Base-by-base conservation (phyloP, 345 rosid genomes). In the Eutrema japonicum region DNA sequence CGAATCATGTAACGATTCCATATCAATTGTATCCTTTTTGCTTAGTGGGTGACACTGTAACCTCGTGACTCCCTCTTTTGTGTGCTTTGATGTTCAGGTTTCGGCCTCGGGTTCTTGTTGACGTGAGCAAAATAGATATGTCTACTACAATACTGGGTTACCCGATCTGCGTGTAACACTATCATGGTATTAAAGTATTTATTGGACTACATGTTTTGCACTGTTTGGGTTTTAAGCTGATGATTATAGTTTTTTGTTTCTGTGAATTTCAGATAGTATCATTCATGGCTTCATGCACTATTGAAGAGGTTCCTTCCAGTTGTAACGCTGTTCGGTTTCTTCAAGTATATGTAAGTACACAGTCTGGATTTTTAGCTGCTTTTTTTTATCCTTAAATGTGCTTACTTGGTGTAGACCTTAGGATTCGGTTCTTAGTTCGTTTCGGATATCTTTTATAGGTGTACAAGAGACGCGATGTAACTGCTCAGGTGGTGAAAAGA, bases 251-350 rank as follows among this genome's bases (percentile, higher is more conserved):
- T 30, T 2, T 48, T 14, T 62, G 51, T 56, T 59, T 68, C 1
- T 54, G 61, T 40, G 46, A 7, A 8, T 30, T 81, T 29, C 77
- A 90, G 98, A 82, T 85, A 58, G 74, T 91, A 71, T 91, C 96
- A 16, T 88, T 43, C 77, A 30, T 55, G 75, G 82, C 97, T 66
- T 64, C 80, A 33, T 80, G 85, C 77, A 86, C 90, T 2, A 71
- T 94, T 52, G 97, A 94, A 84, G 96, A 88, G 77, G 92, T 94
- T 72, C 97, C 96, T 53, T 79, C 89, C 6, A 89, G 97, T 77
- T 85, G 96, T 82, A 74, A 85, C 18, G 95, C 91, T 55, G 78
- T 91, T 70, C 88, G 87, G 51, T 91, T 89, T 84, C 85, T 83
- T 80, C 98, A 94, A 67, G 16, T 88, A 78, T 89, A 88, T 64